A percentile compares a stretch with the other conserved stretches of the same genome.
phyloP scores from a whole-genome alignment of 2,329 filamentous ascomycete species.

The Ambrosiella xylebori region DNA sequence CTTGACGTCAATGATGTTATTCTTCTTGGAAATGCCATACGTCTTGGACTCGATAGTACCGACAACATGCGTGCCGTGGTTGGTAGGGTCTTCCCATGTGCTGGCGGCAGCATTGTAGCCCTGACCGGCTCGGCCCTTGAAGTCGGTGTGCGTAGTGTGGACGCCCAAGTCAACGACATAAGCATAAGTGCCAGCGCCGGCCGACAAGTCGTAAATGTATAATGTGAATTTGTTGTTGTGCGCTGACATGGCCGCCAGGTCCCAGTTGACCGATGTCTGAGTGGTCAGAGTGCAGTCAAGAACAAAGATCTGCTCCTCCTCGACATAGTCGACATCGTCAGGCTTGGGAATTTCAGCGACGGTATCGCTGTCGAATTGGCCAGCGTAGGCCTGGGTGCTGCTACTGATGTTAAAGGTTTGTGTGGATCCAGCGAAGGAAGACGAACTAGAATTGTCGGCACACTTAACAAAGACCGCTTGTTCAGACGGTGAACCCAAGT shows the following conservation, averaged over 20 bases:
- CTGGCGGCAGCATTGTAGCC: conserved; percentile 17
- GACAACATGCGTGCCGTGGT: conserved; percentile 27
- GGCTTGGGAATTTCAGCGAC: conserved; percentile 24
- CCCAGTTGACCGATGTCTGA: conserved; percentile 19
- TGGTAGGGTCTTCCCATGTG: conserved; percentile 19
- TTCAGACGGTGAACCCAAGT: conserved; percentile 20
- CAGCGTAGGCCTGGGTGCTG: conserved; percentile 24
- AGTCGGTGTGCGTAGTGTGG: conserved; percentile 14
- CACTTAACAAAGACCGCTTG: conserved; percentile 19
- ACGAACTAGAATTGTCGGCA: conserved; percentile 15
- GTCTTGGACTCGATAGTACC: conserved; percentile 5
- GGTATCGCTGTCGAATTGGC: conserved; percentile 25
- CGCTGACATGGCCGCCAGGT: conserved; percentile 19
- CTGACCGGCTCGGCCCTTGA: conserved; percentile 14
- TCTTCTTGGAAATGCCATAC: conserved; percentile 24
- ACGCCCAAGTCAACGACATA: conserved; percentile 17
- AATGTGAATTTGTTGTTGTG: conserved; percentile 16
- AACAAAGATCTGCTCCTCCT: background rate
- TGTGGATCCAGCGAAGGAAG: background rate
- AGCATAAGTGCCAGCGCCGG: conserved; percentile 16
- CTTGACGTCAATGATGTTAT: conserved; percentile 28
- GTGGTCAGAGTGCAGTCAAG: conserved; percentile 10
- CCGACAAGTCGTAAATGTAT: conserved; percentile 15
- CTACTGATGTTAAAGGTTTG: background rate
- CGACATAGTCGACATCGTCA: conserved; percentile 23